Base-by-base conservation (phyloP, 257 asterid genomes). In the Solanum rostratum region DNA sequence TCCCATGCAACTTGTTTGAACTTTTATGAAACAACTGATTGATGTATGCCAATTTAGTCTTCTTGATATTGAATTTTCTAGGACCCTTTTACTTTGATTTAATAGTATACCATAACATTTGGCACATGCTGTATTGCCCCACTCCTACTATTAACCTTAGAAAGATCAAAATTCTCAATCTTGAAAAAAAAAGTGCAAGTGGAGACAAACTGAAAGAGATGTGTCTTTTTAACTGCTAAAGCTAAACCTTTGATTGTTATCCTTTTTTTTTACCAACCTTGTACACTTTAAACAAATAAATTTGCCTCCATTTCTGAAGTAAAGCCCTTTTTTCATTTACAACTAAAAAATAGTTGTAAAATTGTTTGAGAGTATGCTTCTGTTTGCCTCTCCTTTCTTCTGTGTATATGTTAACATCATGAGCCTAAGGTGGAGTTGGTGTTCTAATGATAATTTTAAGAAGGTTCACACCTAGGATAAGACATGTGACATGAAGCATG, bases 1-100 rank as follows among this genome's bases (percentile, higher is more conserved):
- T 74, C 86, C 74, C 83, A 86, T 76, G 86, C 84, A 76, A 50
- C 84, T 62, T 86, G 65, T 29, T 54, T 33, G 27, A 52, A 76
- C 82, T 50, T 76, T 15, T 49, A 27, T 2, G 45, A 27, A 76
- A 16, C 27, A 49, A 27, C 27, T 49, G 82, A 76, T 76, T 76
- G 82, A 49, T 50, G 43, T 49, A 37, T 19, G 10, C 60, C 82
- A 50, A 15, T 76, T 76, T 74, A 60, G 22, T 74, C 39, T 13
- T 74, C 60, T 24, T 76, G 43, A 49, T 50, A 24, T 76, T 33
- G 79, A 52, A 49, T 27, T 49, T 49, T 46, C 24, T 76, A 24
- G 62, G 62, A 76, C 24, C 60, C 41, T 10, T 50, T 27, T 49
- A 9, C 41, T 74, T 43, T 15, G 18, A 68, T 68, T 33, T 37